Base-by-base conservation (phyloP, 2,329 filamentous ascomycete genomes). In the Aspergillus texensis region DNA sequence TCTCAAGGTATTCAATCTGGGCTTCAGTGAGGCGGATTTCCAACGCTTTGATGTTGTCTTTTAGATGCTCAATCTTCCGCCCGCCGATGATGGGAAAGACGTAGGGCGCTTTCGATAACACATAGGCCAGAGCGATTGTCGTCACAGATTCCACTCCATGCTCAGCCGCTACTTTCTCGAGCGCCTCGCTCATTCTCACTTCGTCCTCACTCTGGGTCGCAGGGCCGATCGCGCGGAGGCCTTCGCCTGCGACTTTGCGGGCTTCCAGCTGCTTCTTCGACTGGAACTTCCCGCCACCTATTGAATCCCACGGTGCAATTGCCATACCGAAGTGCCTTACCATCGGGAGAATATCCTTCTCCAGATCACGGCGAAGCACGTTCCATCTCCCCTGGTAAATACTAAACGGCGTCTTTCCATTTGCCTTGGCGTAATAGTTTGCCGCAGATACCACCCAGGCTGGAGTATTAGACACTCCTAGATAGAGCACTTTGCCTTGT, bases 21-120 rank as follows among this genome's bases (percentile, higher is more conserved):
- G 34, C 63, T 89, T 83, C 0, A 81, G 74, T 0, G 79, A 94
- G 79, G 60, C 83, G 78, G 52, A 73, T 70, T 30, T 64, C 67
- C 64, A 74, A 45, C 11, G 69, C 71, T 46, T 68, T 64, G 32
- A 73, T 71, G 43, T 73, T 73, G 56, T 73, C 71, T 21, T 68
- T 62, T 30, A 94, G 78, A 73, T 93, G 90, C 58, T 89, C 86
- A 14, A 91, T 75, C 70, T 88, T 92, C 21, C 90, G 84, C 0
- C 89, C 88, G 14, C 91, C 90, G 10, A 93, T 82, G 48, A 93
- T 88, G 1, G 91, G 91, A 73, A 92, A 92, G 14, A 93, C 88
- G 68, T 91, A 87, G 0, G 90, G 86, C 0, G 88, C 81, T 79
- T 93, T 92, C 68, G 87, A 85, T 83, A 91, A 85, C 28, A 93